A percentile compares a stretch with the other conserved stretches of the same genome.
phyloP scores from a whole-genome alignment of 108 stramenopile species.

The Asterionellopsis glacialis region DNA sequence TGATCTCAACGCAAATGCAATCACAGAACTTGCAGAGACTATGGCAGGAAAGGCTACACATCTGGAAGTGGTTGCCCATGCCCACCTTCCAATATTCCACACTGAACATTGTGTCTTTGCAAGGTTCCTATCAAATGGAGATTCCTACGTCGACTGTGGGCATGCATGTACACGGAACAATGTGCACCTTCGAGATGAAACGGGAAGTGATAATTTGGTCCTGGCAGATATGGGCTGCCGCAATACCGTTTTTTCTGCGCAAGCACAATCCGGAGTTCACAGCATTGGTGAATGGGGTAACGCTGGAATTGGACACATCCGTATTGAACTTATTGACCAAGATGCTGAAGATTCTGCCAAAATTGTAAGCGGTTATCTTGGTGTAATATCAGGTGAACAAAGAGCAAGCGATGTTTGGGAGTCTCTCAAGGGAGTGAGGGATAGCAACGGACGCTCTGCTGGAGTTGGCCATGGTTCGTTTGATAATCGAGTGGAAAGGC shows the following conservation, averaged over 20 bases:
- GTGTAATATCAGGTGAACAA: constrained; percentile 26
- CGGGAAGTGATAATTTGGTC: constrained; percentile 66
- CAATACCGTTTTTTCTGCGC: constrained; percentile 71
- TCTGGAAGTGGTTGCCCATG: constrained; percentile 66
- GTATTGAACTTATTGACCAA: constrained; percentile 78
- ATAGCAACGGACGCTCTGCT: constrained; percentile 51
- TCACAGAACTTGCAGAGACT: constrained; percentile 31
- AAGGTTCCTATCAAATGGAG: constrained; percentile 58
- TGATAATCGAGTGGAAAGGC: constrained; percentile 34
- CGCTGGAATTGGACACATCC: constrained; percentile 43
- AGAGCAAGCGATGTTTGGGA: constrained; percentile 35
- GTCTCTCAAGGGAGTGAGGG: constrained; percentile 29
- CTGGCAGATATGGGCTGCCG: constrained; percentile 82
- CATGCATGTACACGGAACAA: constrained; percentile 72
- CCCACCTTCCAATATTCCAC: constrained; percentile 76
- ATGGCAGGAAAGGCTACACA: constrained; percentile 23
- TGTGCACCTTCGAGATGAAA: constrained; percentile 67
- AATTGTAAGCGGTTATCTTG: constrained; percentile 44
- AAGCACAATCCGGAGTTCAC: constrained; percentile 60
- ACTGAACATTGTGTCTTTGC: constrained; percentile 80
- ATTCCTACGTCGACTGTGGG: constrained; percentile 74
- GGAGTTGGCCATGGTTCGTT: constrained; percentile 49
- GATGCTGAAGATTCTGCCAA: constrained; percentile 27
- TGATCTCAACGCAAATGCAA: constrained; percentile 56
- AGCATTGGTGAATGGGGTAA: constrained; percentile 42